Base-by-base conservation (phyloP, 75 land plant species). In the Sequoia sempervirens region DNA sequence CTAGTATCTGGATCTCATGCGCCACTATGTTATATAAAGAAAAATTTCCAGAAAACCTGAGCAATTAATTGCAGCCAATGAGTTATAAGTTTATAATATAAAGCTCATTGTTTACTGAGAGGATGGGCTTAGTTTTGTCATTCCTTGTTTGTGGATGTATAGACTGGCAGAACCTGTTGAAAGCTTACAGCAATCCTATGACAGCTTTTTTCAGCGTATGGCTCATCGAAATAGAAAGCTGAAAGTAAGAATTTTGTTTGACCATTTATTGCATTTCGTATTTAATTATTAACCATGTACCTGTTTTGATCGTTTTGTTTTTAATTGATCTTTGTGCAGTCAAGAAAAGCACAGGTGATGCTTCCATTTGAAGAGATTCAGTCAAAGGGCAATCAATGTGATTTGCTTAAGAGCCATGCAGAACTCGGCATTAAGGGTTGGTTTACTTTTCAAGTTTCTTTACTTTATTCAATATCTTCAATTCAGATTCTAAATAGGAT, bases 101-200 rank as follows among this genome's bases (percentile, higher is more conserved):
- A 23, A 75, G 10, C 45, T 75, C 20, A 41, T 75, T 3, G 9
- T 75, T 75, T 23, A 40, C 10, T 75, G 43, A 75, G 78, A 75
- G 8, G 26, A 13, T 37, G 41, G 38, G 78, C 41, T 75, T 9
- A 40, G 45, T 18, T 40, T 20, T 43, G 45, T 41, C 17, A 78
- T 78, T 78, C 2, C 3, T 78, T n/a, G 10, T 45, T 78, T 78
- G 66, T 26, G 20, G 13, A 7, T 26, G 46, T 45, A 78, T 47
- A 93, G 95, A 26, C 86, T 93, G 82, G 95, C 95, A 73, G 90
- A 92, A 84, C 93, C 95, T 36, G 58, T 58, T 41, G 87, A 84
- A 82, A 92, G 88, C 82, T 83, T 93, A 86, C 92, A 90, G 26
- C 90, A 89, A 81, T 87, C 93, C 10, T 92, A 86, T 86, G 92